Base-by-base conservation (phyloP, 257 asterid genomes). In the Nicotiana noctiflora region DNA sequence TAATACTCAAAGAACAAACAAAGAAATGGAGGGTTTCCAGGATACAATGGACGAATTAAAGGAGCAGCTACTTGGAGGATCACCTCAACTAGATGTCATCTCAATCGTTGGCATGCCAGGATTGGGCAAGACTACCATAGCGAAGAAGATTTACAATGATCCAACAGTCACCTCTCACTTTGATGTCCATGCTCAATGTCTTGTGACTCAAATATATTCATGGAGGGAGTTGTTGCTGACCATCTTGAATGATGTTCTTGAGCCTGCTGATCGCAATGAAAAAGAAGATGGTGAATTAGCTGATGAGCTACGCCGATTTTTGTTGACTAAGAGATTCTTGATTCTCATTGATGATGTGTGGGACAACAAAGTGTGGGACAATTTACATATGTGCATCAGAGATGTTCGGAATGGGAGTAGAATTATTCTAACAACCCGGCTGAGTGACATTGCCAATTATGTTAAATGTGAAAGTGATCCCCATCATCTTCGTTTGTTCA, bases 171-270 rank as follows among this genome's bases (percentile, higher is more conserved):
- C 1, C 59, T 44, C 37, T 70, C 59, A 29, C 77, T 70, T 70
- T 18, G 77, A 70, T 70, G 59, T 70, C 59, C 77, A 21, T 70
- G 77, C 77, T 19, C 77, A 70, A 21, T 70, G 77, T 70, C 34
- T 21, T 70, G 77, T 70, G 77, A 70, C 77, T 70, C 77, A 70
- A 70, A 19, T 70, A 44, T 70, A 70, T 44, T 70, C 77, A 70
- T 70, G 77, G 77, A 44, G 77, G 14, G 77, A 70, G 34, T 44
- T 70, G 59, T 21, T 70, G 37, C 34, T 70, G 17, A 70, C 77
- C 77, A 70, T 70, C 3, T 70, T 70, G 77, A 70, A 44, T 44
- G 77, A 70, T 13, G 59, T 44, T 1, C 77, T 70, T 70, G 77
- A 44, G 59, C 77, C 77, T 44, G 51, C 59, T 70, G 77, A 70